These are phyloP conservation scores for Arbutus unedo DNA, from an alignment of 148 eudicot species.

Conservation along the genomic window DNA sequence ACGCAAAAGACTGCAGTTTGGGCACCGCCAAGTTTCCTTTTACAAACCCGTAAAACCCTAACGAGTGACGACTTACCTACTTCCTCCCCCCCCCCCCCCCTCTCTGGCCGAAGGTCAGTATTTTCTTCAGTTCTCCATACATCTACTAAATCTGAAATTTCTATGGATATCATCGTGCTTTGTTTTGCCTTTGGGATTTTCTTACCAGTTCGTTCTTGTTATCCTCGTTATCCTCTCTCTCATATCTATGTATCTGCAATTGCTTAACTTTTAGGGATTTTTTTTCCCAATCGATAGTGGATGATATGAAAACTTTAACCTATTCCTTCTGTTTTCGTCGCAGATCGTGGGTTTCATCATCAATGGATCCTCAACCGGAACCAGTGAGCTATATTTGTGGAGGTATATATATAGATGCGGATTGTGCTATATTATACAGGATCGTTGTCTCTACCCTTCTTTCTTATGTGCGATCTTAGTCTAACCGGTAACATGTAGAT, in stretches of 20 bases:
- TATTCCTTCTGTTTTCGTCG: background rate
- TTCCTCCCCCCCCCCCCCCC: background rate
- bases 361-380: constrained; percentile 77
- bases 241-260: too few relatives aligned
- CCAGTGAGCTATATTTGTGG: constrained; percentile 80
- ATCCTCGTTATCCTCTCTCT: too few relatives aligned
- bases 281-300: too few relatives aligned
- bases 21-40: background rate
- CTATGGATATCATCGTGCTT: background rate
- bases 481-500: too few relatives aligned
- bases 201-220: background rate
- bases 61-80: background rate
- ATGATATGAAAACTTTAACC: background rate
- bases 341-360: background rate
- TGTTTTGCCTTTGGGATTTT: background rate
- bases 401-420: constrained; percentile 27
- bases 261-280: too few relatives aligned
- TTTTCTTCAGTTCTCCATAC: background rate
- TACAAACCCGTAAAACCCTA: background rate
- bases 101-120: background rate
- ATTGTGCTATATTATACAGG: too few relatives aligned
- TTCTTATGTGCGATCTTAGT: background rate
- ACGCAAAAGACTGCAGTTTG: background rate
- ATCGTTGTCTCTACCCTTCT: background rate
- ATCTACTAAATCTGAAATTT: background rate